phyloP scores from a whole-genome alignment of 1,284 basidiomycete genomes.

The Hortiboletus rubellus region DNA sequence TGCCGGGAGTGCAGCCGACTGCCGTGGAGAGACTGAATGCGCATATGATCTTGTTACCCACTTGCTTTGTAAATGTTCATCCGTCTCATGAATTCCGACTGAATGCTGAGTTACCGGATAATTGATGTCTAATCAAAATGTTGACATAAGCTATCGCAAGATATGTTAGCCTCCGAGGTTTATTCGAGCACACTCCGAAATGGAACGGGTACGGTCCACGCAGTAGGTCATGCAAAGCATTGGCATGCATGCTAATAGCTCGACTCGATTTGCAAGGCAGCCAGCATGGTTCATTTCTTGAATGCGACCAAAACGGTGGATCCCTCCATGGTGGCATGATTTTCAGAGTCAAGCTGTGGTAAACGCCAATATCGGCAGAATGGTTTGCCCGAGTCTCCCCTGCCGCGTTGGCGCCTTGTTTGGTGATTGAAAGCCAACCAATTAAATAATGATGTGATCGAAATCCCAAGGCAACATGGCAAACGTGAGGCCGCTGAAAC shows the following conservation, averaged over 20 bases:
- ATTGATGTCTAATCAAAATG: not conserved
- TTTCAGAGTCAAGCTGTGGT: slow-evolving; percentile 6
- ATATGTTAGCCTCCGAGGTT: not conserved
- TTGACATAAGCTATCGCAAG: not conserved
- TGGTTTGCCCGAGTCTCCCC: not conserved
- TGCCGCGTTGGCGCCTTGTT: not conserved
- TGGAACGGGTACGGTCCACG: not conserved
- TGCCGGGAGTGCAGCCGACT: not conserved
- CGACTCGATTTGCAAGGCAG: slow-evolving; percentile 3
- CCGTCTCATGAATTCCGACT: not conserved
- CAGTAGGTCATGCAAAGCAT: slow-evolving; percentile 7
- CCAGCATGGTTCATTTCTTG: slow-evolving; percentile 8
- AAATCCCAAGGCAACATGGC: not conserved
- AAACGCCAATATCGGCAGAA: slow-evolving; percentile 14
- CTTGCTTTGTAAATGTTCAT: not conserved
- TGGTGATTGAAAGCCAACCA: not conserved
- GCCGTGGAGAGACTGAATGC: no score
- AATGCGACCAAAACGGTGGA: not conserved
- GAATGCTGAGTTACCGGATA: not conserved
- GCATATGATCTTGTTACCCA: no score
- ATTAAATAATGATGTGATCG: not conserved
- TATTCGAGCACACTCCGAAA: not conserved
- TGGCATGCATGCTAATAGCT: not conserved
- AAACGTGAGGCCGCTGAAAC: not conserved
- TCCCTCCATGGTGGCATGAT: not conserved